Evolutionary conservation across 2,329 filamentous ascomycete genomes (phyloP).

Genomic region (Cladosporium halotolerans): DNA sequence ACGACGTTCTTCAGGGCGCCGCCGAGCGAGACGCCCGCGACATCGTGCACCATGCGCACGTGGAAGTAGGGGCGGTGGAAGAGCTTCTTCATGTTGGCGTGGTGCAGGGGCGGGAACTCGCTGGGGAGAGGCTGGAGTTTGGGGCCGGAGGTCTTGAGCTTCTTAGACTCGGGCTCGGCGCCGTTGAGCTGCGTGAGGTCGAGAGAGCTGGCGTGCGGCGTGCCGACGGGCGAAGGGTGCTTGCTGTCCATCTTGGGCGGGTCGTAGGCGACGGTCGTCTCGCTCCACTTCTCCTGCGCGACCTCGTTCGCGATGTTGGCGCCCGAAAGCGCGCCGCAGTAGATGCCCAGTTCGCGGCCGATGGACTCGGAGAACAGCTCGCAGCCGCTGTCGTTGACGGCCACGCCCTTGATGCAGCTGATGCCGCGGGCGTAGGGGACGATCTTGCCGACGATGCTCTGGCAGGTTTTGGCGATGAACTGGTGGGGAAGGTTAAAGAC

Average conservation of each 20-base stretch:
- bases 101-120: slow-evolving; percentile 81
- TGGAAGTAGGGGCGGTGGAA: slow-evolving; percentile 98
- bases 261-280: slow-evolving; percentile 95
- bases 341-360: slow-evolving; percentile 83
- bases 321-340: slow-evolving; percentile 90
- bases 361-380: slow-evolving; percentile 93
- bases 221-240: slow-evolving; percentile 56
- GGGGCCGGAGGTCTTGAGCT: slow-evolving; percentile 53
- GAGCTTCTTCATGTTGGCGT: slow-evolving; percentile 72
- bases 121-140: slow-evolving; percentile 65
- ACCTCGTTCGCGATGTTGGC: slow-evolving; percentile 97
- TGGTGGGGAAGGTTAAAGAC: slow-evolving; percentile 96
- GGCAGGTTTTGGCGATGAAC: slow-evolving; percentile 84
- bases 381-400: slow-evolving; percentile 74
- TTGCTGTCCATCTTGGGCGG: slow-evolving; percentile 83
- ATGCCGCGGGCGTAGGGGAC: slow-evolving; percentile 88
- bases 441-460: slow-evolving; percentile 79
- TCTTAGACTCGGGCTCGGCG: slow-evolving; percentile 17
- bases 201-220: slow-evolving; percentile 44
- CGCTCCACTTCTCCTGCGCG: slow-evolving; percentile 90
- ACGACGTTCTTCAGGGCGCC: slow-evolving; percentile 97
- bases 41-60: slow-evolving; percentile 85
- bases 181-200: slow-evolving; percentile 27
- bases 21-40: slow-evolving; percentile 92
- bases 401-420: slow-evolving; percentile 96